Percentiles rank a stretch among this genome's conserved stretches.
Evolutionary conservation across 345 rosid species (phyloP).

Genomic region (Euclidium syriacum): DNA sequence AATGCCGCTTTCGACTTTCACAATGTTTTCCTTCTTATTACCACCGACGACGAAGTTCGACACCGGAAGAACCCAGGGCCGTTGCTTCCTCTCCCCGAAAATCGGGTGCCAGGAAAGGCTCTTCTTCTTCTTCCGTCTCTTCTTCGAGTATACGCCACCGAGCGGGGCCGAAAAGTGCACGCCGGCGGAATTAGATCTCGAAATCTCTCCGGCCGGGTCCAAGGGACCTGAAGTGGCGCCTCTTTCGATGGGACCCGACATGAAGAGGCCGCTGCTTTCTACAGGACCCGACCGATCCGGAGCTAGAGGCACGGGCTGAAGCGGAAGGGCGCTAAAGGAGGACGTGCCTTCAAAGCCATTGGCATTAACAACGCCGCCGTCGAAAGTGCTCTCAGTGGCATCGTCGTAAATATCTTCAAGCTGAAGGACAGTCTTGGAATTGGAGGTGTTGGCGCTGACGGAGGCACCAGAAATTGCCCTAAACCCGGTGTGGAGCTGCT

Average conservation of each 20-base stretch:
- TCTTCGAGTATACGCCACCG: constrained; percentile 54
- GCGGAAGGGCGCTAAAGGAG: constrained; percentile 73
- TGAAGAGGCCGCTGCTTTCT: constrained; percentile 59
- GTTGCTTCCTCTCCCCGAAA: constrained; percentile 71
- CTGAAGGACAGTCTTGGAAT: constrained; percentile 80
- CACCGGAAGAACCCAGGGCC: constrained; percentile 97
- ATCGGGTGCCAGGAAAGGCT: constrained; percentile 55
- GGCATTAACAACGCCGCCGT: constrained; percentile 51
- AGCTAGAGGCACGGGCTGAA: constrained; percentile 81
- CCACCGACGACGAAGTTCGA: constrained; percentile 61
- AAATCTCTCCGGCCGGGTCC: constrained; percentile 36
- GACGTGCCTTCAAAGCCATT: constrained; percentile 88
- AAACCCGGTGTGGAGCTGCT: constrained; percentile 49
- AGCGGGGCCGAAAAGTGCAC: constrained; percentile 89
- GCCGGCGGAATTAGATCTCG: constrained; percentile 42
- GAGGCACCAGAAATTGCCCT: constrained; percentile 91
- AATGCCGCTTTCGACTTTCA: constrained; percentile 1
- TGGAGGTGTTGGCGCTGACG: constrained; percentile 73
- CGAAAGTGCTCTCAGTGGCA: constrained; percentile 59
- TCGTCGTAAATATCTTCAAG: constrained; percentile 71
- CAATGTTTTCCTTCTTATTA: constrained; percentile 43
- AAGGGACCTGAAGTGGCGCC: constrained; percentile 84
- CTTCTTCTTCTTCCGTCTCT: constrained; percentile 57
- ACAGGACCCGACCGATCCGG: constrained; percentile 37
- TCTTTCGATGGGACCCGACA: constrained; percentile 90